A percentile compares a stretch with the other conserved stretches of the same genome.
Conservation (phyloP, 2,329 filamentous ascomycete species). For the Aspergillus quadricinctus region DNA sequence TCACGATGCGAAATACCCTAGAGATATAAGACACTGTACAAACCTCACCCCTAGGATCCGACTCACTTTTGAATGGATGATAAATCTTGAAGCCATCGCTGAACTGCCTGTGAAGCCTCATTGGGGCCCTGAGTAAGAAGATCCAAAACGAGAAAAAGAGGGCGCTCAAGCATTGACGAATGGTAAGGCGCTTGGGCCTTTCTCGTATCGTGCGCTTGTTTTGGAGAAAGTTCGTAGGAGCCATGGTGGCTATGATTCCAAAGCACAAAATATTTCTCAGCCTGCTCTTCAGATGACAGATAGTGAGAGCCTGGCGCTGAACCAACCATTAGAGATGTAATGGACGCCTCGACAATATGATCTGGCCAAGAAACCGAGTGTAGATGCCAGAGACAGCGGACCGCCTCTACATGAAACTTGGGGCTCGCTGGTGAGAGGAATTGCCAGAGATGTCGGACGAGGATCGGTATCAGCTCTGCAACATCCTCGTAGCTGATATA, state of each 20-base stretch:
- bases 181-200: slow-evolving; percentile 31
- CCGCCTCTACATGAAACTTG: slow-evolving; percentile 92
- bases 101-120: slow-evolving; percentile 71
- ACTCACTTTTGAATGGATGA: slow-evolving; percentile 50
- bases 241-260: slow-evolving; percentile 42
- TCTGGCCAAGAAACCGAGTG: slow-evolving; percentile 66
- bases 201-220: slow-evolving; percentile 25
- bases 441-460: slow-evolving; percentile 72
- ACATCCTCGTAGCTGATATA: slow-evolving; percentile 47
- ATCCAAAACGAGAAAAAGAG: slow-evolving; percentile 78
- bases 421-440: slow-evolving; percentile 77
- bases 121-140: slow-evolving; percentile 67
- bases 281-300: slow-evolving; percentile 30
- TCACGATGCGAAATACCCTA: slow-evolving; percentile 36
- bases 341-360: slow-evolving; percentile 74
- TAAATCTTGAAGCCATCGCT: slow-evolving; percentile 68
- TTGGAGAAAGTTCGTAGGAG: slow-evolving; percentile 33
- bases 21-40: slow-evolving; percentile 1
- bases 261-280: slow-evolving; percentile 38
- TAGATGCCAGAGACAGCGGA: slow-evolving; percentile 79
- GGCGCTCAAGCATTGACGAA: slow-evolving; percentile 68
- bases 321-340: slow-evolving; percentile 65
- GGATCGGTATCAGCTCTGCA: slow-evolving; percentile 57
- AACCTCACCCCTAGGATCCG: background rate
- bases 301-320: slow-evolving; percentile 25